Base-by-base conservation (phyloP, 1,284 basidiomycete genomes). In the Tylopilus sp. region DNA sequence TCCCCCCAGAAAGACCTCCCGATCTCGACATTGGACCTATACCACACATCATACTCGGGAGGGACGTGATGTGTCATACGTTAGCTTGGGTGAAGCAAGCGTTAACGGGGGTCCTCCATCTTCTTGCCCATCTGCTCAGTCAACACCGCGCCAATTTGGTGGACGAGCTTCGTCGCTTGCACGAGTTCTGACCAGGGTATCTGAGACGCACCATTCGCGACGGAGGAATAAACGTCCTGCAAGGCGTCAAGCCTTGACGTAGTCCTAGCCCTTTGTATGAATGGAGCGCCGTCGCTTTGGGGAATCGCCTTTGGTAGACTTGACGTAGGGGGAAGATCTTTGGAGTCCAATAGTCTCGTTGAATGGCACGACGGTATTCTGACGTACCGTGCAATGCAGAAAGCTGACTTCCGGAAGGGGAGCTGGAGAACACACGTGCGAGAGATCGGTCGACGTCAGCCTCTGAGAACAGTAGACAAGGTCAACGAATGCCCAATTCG, bases 1-100 rank as follows among this genome's bases (percentile, higher is more conserved):
- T n/a, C n/a, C n/a, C n/a, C n/a, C n/a, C n/a, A n/a, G 7, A 50
- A 38, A 21, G 8, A 28, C 15, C 40, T 34, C 24, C 26, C 9
- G 14, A 39, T 36, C n/a, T n/a, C 2, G 14, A 33, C 11, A 37
- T 26, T 17, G 12, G 36, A 12, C 29, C 10, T 31, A n/a, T 9
- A 12, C 34, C 20, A 40, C 26, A 52, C 34, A 50, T 33, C 37
- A 43, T 17, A 54, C 38, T 29, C 54, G 44, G 21, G 48, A 44
- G 39, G 40, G 34, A 2, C 80, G 75, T 54, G 70, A 76, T 57
- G 66, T 75, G 10, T 72, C 58, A 20, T 42, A n/a, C n/a, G n/a
- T n/a, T n/a, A 35, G 26, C n/a, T 29, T 11, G 18, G 14, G 28
- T 49, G 21, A 8, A 48, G 10, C 14, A 8, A 18, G 34, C 33